A percentile compares a stretch with the other conserved stretches of the same genome.
Conservation (phyloP, 83 land plant genomes). For the Picea abies region DNA sequence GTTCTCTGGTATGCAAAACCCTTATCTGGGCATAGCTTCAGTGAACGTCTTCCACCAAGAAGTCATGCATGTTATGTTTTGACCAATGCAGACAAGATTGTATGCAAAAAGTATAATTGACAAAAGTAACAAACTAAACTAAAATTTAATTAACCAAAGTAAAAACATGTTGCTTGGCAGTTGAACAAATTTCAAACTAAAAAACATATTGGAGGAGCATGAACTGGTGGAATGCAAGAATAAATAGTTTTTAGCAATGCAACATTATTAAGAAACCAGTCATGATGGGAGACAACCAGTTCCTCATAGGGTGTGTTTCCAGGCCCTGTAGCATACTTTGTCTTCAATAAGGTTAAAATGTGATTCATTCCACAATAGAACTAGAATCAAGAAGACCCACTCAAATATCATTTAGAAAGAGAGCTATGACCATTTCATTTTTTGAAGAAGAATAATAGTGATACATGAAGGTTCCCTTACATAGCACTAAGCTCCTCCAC, state of each 20-base stretch:
- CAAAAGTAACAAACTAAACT: background rate
- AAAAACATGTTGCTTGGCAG: background rate
- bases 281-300: conserved; percentile 63
- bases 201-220: conserved; percentile 83
- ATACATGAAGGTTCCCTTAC: no score
- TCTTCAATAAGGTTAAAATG: background rate
- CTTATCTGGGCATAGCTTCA: conserved; percentile 19
- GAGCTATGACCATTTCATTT: no score
- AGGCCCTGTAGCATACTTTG: conserved; percentile 53
- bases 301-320: conserved; percentile 65
- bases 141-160: background rate
- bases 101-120: background rate
- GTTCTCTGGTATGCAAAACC: conserved; percentile 58
- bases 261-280: conserved; percentile 55
- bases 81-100: no score
- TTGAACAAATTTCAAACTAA: background rate
- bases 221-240: conserved; percentile 79
- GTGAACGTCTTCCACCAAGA: no score
- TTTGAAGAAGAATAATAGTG: no score
- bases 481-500: no score
- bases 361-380: no score
- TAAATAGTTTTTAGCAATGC: conserved; percentile 70
- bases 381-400: no score
- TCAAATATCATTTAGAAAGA: no score
- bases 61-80: no score